Conservation (phyloP, 495 filamentous ascomycete species). For the Daldinia childiae region DNA sequence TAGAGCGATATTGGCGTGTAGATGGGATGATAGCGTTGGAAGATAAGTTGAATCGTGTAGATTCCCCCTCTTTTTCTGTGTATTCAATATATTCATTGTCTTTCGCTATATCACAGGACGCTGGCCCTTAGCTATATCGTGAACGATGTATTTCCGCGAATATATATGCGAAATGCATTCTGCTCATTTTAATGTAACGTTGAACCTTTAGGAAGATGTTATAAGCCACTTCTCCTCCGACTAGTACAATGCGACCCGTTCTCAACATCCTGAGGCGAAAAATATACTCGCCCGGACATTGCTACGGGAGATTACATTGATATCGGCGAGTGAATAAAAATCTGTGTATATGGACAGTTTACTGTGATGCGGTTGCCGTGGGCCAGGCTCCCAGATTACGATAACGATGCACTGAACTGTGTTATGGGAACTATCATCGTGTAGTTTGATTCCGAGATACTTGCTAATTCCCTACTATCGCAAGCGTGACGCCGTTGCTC, state of each 20-base stretch:
- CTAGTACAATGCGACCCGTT: not conserved
- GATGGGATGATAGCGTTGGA: not conserved
- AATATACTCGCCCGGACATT: not conserved
- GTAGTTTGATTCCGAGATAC: too few species aligned
- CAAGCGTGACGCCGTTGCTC: too few species aligned
- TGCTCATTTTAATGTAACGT: not conserved
- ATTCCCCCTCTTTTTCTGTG: not conserved
- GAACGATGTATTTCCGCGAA: not conserved
- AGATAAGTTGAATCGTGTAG: constrained; percentile 2
- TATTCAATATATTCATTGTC: not conserved
- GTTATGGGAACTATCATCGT: too few species aligned
- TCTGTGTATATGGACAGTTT: not conserved
- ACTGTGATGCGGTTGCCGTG: too few species aligned
- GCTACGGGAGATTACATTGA: not conserved
- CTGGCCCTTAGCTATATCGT: not conserved
- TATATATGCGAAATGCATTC: not conserved
- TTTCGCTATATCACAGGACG: not conserved
- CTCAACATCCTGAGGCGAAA: not conserved
- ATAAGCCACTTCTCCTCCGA: not conserved
- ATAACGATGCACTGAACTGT: too few species aligned
- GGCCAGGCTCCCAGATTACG: too few species aligned
- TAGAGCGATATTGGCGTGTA: constrained; percentile 5
- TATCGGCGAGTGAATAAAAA: not conserved
- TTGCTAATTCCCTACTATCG: too few species aligned
- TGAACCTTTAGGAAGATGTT: not conserved